phyloP scores from a whole-genome alignment of 2,329 filamentous ascomycete genomes.

The Hypoxylon sp. region DNA sequence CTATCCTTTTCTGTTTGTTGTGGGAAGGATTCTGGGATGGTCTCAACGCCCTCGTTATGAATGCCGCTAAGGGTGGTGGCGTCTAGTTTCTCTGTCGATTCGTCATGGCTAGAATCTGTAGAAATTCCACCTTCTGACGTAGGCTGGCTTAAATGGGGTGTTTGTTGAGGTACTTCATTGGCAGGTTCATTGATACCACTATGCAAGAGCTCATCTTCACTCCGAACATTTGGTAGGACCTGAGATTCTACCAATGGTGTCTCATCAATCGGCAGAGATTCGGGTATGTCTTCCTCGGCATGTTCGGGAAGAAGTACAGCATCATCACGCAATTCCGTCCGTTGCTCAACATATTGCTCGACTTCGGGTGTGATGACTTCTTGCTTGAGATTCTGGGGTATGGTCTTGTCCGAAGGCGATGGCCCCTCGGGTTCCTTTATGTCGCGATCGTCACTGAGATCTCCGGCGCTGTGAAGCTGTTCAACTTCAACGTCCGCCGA shows the following conservation, averaged over 20 bases:
- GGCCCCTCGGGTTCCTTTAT: background rate
- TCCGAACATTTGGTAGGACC: background rate
- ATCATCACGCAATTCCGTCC: conserved; percentile 1
- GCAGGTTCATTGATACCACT: background rate
- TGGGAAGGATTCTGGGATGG: background rate
- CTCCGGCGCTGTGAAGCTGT: background rate
- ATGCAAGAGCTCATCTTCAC: background rate
- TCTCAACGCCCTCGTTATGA: conserved; percentile 9
- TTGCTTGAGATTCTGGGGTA: background rate
- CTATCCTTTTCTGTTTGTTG: conserved; percentile 11
- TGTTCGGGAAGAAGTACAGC: background rate
- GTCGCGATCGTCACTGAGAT: background rate
- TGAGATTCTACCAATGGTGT: conserved; percentile 2
- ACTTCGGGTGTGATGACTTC: background rate
- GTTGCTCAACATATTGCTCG: background rate
- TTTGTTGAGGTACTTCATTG: conserved; percentile 9
- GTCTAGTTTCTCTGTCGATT: conserved; percentile 5
- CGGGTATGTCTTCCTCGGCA: background rate
- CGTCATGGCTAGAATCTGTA: conserved; percentile 2
- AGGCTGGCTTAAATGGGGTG: conserved; percentile 1
- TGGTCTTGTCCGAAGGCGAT: background rate
- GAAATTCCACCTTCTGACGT: conserved; percentile 6
- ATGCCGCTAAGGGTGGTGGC: conserved; percentile 7
- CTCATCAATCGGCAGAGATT: conserved; percentile 1
- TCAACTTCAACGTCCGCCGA: background rate